Evolutionary conservation across 768 basidiomycete genomes (phyloP), one percentile per base, ranked within the genome.

Genomic region (Podaxis sp.): DNA sequence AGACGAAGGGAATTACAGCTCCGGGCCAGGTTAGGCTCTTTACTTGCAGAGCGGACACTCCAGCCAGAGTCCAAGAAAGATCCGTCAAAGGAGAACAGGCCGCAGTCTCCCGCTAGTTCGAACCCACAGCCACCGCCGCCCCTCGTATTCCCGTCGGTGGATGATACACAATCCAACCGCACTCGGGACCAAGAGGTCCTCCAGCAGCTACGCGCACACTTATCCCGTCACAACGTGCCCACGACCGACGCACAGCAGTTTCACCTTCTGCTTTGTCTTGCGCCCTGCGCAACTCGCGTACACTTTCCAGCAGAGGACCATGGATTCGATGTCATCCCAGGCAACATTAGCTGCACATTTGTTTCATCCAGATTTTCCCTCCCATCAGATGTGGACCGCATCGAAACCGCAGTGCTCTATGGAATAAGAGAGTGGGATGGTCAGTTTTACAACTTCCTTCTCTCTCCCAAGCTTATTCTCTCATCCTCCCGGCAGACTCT

Each of bases 391-490:
- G 73, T 72, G 40, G 57, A 68, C 52, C 68, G 72, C 26, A 74
- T 72, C 51, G 71, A 67, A 33, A 70, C 72, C 1, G 68, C 68
- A 1, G 70, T 87, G 28, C 67, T 88, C 13, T 84, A 76, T 64
- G 87, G 87, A 0, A 67, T 86, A 11, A 71, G 79, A 19, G 83
- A 82, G 44, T 82, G 84, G 78, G 75, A 84, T 48, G 72, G 86
- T 86, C 57, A 64, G 80, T 72, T 15, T 38, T 33, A 9, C 11
- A 63, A 30, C 7, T 49, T 65, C 54, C 30, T 62, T 17, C 36
- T 19, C 44, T 30, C 33, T n/a, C 39, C 22, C 36, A 42, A n/a
- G 54, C n/a, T 51, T 40, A 55, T n/a, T 22, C 52, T 24, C 40
- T 4, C 17, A 48, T 4, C 6, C 24, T 2, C 1, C 54, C 19